Percentiles rank a stretch among this genome's conserved stretches.
These are phyloP conservation scores for Apophysomyces trapeziformis DNA, from an alignment of 371 early-diverging fungal species.

Conservation along the genomic window DNA sequence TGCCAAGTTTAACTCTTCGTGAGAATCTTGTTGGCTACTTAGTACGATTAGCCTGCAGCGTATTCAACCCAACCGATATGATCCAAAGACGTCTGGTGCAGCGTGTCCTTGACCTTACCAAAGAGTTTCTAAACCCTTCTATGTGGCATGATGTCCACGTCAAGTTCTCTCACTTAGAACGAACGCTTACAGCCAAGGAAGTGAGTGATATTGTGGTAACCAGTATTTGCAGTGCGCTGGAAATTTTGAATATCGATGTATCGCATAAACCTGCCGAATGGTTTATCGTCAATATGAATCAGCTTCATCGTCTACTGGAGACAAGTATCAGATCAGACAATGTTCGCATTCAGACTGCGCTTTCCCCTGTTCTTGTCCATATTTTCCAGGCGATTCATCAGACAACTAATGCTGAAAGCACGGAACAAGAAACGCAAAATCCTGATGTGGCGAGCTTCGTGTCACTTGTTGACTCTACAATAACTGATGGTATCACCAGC, in stretches of 20 bases:
- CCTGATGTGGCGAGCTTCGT: slow-evolving; percentile 63
- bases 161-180: slow-evolving; percentile 55
- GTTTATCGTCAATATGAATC: slow-evolving; percentile 68
- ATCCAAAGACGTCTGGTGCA: slow-evolving; percentile 58
- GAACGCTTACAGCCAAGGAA: slow-evolving; percentile 48
- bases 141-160: slow-evolving; percentile 69
- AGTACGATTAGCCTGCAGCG: slow-evolving; percentile 72
- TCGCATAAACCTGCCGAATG: slow-evolving; percentile 65
- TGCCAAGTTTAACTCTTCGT: slow-evolving; percentile 58
- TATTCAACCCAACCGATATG: slow-evolving; percentile 58
- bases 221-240: slow-evolving; percentile 67
- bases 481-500: slow-evolving; percentile 70
- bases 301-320: slow-evolving; percentile 72
- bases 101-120: slow-evolving; percentile 67
- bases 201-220: slow-evolving; percentile 43
- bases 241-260: slow-evolving; percentile 69
- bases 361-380: slow-evolving; percentile 71
- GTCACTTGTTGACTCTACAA: slow-evolving; percentile 62
- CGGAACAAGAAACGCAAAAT: slow-evolving; percentile 41
- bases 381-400: slow-evolving; percentile 63
- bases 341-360: slow-evolving; percentile 59
- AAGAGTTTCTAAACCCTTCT: slow-evolving; percentile 59
- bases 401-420: slow-evolving; percentile 28
- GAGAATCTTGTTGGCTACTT: slow-evolving; percentile 75
- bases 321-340: slow-evolving; percentile 71